Base-by-base conservation (phyloP, 169 alveolate genomes). In the Plasmodium berghei region DNA sequence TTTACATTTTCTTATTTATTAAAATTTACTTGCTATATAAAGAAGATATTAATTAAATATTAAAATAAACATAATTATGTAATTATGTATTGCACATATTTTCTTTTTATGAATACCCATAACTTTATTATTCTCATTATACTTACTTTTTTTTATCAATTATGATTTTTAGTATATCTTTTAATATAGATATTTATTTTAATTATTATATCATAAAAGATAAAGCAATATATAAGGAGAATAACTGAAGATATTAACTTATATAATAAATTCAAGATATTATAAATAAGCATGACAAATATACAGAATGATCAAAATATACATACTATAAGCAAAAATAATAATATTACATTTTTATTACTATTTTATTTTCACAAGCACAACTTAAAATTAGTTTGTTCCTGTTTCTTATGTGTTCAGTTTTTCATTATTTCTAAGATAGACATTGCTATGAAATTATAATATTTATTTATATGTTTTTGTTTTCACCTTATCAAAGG, bases 381-480 rank as follows among this genome's bases (percentile, higher is more conserved):
- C 18, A 62, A 42, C 28, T 74, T 62, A 56, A 24, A 6, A 58
- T 62, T 28, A 9, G 34, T 73, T 20, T 63, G 16, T 62, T 74
- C 48, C 18, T n/a, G 14, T 46, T 74, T 61, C 24, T 46, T 74
- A 6, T 70, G 4, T 26, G 1, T 12, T 12, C 46, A 24, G 5
- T 49, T 70, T 46, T 70, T 70, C 64, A 49, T 70, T 70, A 5
- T 74, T 61, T 74, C 63, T 20, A 52, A 74, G 54, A 62, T 74
- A 74, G 88, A 74, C 88, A 74, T 74, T 74, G 56, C 67, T 61
- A 55, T 20, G 46, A 34, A 18, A 62, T 46, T 20, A 61, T 61
- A 8, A 74, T 62, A 62, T 74, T 74, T 74, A 74, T 74, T 46
- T 20, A 61, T 16, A 9, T 52, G 14, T 74, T 62, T 73, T 59